A percentile compares a stretch with the other conserved stretches of the same genome.
These are phyloP conservation scores for Hanseniaspora meyeri DNA, from an alignment of 805 yeast genomes.

Conservation along the genomic window DNA sequence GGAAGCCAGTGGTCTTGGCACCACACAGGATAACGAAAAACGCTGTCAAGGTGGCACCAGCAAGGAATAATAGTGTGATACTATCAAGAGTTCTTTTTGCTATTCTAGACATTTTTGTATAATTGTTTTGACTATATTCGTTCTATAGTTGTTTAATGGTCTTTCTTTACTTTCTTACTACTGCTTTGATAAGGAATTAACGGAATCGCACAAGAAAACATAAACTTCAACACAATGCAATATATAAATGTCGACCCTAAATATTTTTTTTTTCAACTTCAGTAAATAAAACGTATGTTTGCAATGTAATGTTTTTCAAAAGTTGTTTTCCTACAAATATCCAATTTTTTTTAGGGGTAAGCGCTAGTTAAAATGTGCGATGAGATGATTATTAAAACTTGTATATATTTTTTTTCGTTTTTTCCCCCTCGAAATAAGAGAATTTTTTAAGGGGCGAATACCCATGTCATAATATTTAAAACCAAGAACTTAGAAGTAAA, in stretches of 20 bases:
- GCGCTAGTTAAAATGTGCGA: not conserved
- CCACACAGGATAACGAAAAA: constrained; percentile 62
- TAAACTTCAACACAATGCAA: too few species aligned
- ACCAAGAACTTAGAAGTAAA: too few species aligned
- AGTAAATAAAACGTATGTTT: not conserved
- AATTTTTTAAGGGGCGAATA: not conserved
- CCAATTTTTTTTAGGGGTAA: not conserved
- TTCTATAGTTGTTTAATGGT: not conserved
- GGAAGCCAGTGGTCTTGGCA: constrained; percentile 37
- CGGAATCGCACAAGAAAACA: too few species aligned
- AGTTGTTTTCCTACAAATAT: too few species aligned
- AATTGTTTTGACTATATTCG: too few species aligned
- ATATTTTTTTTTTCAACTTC: too few species aligned
- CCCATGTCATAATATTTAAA: not conserved
- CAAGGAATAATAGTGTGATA: constrained; percentile 28
- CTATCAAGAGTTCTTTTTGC: constrained; percentile 24
- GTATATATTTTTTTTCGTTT: too few species aligned
- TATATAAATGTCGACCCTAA: too few species aligned
- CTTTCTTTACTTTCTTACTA: too few species aligned
- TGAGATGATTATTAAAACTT: not conserved
- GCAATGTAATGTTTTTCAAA: too few species aligned
- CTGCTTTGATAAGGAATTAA: too few species aligned
- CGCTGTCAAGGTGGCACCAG: constrained; percentile 40
- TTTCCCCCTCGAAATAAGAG: too few species aligned
- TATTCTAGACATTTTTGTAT: not conserved